A percentile compares a stretch with the other conserved stretches of the same genome.
phyloP scores from a whole-genome alignment of 2,329 filamentous ascomycete species.

The Exophiala viscosa region DNA sequence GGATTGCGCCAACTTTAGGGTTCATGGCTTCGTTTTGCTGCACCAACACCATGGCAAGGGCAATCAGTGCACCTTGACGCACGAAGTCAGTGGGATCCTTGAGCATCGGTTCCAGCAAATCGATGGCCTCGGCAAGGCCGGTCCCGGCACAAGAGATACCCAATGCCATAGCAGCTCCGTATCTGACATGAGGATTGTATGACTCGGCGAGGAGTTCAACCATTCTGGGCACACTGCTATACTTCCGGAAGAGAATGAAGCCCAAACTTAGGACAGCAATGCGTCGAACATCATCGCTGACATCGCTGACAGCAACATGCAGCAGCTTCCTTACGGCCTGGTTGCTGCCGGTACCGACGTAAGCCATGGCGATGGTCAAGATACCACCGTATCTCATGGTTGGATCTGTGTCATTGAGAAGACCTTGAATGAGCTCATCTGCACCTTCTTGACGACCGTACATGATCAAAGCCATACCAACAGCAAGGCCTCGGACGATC shows the following conservation, averaged over 20 bases:
- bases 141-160: conserved; percentile 98
- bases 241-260: conserved; percentile 97
- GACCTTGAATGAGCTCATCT: conserved; percentile 88
- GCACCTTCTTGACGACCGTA: conserved; percentile 92
- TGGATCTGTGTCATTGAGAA: conserved; percentile 89
- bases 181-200: conserved; percentile 97
- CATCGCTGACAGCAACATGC: conserved; percentile 94
- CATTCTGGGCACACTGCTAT: conserved; percentile 95
- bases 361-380: conserved; percentile 96
- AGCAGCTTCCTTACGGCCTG: conserved; percentile 95
- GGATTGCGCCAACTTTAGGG: conserved; percentile 84
- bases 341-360: conserved; percentile 96
- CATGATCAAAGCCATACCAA: conserved; percentile 98
- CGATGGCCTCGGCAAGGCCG: conserved; percentile 91
- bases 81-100: conserved; percentile 99
- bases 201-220: conserved; percentile 96
- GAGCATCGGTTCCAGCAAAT: conserved; percentile 97
- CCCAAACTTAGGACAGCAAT: conserved; percentile 97
- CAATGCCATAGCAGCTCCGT: conserved; percentile 95
- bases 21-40: conserved; percentile 99
- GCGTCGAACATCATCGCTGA: conserved; percentile 93
- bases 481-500: conserved; percentile 89
- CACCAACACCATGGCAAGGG: conserved; percentile 97
- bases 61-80: conserved; percentile 89
- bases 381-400: conserved; percentile 95